A percentile compares a stretch with the other conserved stretches of the same genome.
phyloP scores from a whole-genome alignment of 768 basidiomycete species.

The Lentinus brumalis region DNA sequence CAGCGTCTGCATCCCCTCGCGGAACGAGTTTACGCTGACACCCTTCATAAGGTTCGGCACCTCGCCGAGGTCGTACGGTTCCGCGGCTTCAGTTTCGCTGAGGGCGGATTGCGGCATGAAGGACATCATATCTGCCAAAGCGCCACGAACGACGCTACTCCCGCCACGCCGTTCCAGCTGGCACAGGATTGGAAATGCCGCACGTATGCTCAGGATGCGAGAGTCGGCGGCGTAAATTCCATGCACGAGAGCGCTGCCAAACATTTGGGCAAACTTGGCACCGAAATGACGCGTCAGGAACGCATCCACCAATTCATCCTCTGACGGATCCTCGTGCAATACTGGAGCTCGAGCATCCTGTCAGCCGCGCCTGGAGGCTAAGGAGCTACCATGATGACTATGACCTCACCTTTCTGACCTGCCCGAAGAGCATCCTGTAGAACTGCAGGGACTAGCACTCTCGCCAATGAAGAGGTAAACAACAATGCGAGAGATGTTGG shows the following conservation, averaged over 20 bases:
- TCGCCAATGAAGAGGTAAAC: constrained; percentile 39
- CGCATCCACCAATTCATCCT: constrained; percentile 81
- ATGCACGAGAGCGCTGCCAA: constrained; percentile 82
- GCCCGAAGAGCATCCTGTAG: constrained; percentile 56
- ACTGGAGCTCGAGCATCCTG: background rate
- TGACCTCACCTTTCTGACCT: background rate
- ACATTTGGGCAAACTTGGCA: constrained; percentile 62
- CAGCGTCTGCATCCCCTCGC: constrained; percentile 72
- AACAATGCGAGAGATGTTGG: constrained; percentile 44
- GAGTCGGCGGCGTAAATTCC: constrained; percentile 94
- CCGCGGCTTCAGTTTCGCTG: constrained; percentile 6
- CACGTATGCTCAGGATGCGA: constrained; percentile 66
- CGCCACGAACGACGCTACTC: constrained; percentile 72
- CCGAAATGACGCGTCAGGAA: constrained; percentile 81
- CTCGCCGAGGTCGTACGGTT: constrained; percentile 52
- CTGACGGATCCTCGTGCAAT: constrained; percentile 4
- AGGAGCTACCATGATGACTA: too few relatives aligned
- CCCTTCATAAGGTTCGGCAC: constrained; percentile 49
- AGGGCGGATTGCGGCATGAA: constrained; percentile 8
- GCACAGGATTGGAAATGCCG: constrained; percentile 78
- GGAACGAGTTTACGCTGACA: constrained; percentile 80
- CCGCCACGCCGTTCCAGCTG: constrained; percentile 64
- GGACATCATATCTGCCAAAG: constrained; percentile 33
- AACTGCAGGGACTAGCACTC: constrained; percentile 54
- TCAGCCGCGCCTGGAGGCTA: background rate